These are phyloP conservation scores for Blastomyces percursus DNA, from an alignment of 2,329 filamentous ascomycete species.

Conservation along the genomic window DNA sequence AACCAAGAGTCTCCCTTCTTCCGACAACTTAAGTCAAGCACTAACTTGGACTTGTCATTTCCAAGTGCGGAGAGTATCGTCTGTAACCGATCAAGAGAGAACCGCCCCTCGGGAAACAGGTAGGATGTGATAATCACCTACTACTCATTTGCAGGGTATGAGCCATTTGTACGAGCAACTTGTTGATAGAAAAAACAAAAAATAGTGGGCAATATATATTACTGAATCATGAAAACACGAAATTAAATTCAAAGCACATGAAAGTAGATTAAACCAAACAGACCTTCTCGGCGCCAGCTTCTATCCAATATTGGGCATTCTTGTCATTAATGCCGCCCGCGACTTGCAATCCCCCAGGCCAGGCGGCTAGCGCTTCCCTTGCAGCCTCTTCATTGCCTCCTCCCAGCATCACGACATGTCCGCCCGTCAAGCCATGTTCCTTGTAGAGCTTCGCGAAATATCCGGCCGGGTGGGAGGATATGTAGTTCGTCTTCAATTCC, in stretches of 20 bases:
- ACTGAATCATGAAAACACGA: background rate
- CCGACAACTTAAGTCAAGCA: constrained; percentile 90
- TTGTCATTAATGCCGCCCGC: constrained; percentile 84
- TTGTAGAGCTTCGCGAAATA: constrained; percentile 77
- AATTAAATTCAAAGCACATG: background rate
- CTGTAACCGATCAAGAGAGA: constrained; percentile 66
- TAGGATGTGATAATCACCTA: constrained; percentile 97
- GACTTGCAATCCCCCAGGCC: constrained; percentile 73
- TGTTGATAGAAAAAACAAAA: background rate
- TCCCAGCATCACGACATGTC: constrained; percentile 94
- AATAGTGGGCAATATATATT: background rate
- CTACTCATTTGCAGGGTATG: constrained; percentile 15
- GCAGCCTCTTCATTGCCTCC: constrained; percentile 76
- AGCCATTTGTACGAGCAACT: constrained; percentile 1
- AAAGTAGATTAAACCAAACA: constrained; percentile 16
- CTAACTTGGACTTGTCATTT: constrained; percentile 66
- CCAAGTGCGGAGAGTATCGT: constrained; percentile 61
- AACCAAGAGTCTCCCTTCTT: constrained; percentile 69
- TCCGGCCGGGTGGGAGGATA: constrained; percentile 69
- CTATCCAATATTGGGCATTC: constrained; percentile 81
- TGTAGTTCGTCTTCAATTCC: constrained; percentile 78
- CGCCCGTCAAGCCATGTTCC: constrained; percentile 60
- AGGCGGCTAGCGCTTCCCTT: constrained; percentile 61
- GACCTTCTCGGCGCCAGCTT: constrained; percentile 81
- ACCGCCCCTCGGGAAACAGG: constrained; percentile 74